Base-by-base conservation (phyloP, 148 eudicot species). In the Linanthus parryae region DNA sequence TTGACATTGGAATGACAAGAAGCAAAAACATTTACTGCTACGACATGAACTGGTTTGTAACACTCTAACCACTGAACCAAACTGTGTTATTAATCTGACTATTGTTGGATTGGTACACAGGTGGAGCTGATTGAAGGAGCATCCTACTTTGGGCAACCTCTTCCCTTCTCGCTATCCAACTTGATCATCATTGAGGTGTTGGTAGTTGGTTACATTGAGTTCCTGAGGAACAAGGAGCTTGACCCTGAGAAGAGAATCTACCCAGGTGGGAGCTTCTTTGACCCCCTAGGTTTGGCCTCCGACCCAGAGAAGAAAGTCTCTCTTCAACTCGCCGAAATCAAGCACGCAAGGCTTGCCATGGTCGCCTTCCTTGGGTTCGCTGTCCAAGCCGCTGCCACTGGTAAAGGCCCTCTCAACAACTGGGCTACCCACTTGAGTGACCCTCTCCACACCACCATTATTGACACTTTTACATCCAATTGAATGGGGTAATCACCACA, bases 391-490 rank as follows among this genome's bases (percentile, higher is more conserved):
- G 91, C 94, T 0, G 96, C 82, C 20, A 94, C 99, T 12, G 99
- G 99, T 0, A 75, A 87, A 72, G 99, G 96, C 29, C 99, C 99
- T 7, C 96, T 92, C 14, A 82, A 88, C 88, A 92, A 92, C 73
- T 92, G 99, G 99, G 99, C 72, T 2, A 92, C 99, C 67, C 99
- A 92, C 44, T 80, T 92, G 90, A 84, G 88, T 34, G 99, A 88
- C 73, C 99, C 99, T 1, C 84, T 92, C 4, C 99, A 94, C 85
- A 94, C 95, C 3, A 94, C 99, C 44, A 94, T 94, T 63, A 61
- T 94, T 49, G 96, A 94, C 77, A 82, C 77, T 54, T 73, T 92
- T 34, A n/a, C n/a, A n/a, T n/a, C n/a, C n/a, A n/a, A n/a, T n/a
- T n/a, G n/a, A n/a, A n/a, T n/a, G n/a, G n/a, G n/a, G n/a, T n/a